These are phyloP conservation scores for Chrysoporthe austroafricana DNA, from an alignment of 2,329 filamentous ascomycete genomes.

Conservation along the genomic window DNA sequence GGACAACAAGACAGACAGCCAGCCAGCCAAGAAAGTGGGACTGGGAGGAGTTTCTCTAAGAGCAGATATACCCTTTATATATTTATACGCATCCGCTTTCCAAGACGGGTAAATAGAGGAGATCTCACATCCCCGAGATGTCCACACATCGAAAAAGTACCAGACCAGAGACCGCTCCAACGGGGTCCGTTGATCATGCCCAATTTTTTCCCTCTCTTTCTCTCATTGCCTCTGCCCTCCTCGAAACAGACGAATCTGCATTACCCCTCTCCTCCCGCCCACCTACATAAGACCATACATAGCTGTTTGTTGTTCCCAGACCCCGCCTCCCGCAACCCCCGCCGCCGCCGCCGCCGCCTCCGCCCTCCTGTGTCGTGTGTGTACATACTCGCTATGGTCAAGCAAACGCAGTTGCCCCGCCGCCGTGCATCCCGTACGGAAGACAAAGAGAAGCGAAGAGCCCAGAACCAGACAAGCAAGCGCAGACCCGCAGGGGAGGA, in stretches of 20 bases:
- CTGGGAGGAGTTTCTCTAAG: not conserved
- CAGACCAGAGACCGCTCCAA: not conserved
- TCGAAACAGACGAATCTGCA: no score
- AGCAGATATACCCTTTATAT: not conserved
- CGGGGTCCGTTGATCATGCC: not conserved
- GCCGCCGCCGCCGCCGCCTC: not conserved
- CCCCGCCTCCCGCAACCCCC: not conserved
- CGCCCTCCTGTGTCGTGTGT: no score
- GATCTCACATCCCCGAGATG: not conserved
- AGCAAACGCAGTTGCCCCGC: not conserved
- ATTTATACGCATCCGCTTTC: not conserved
- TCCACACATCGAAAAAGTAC: not conserved
- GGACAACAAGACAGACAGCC: not conserved
- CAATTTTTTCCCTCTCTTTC: not conserved
- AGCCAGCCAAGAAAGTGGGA: not conserved
- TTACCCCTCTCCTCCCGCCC: not conserved
- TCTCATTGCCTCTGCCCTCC: not conserved
- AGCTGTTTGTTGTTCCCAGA: not conserved
- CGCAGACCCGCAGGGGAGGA: not conserved
- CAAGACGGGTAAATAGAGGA: not conserved
- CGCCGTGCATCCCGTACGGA: constrained; percentile 1
- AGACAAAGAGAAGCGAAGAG: not conserved
- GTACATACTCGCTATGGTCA: no score
- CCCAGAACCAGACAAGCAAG: not conserved
- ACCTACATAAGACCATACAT: not conserved